Percentiles rank a stretch among this genome's conserved stretches.
These are phyloP conservation scores for Fusarium nisikadoi DNA, from an alignment of 2,329 filamentous ascomycete species.

Conservation along the genomic window DNA sequence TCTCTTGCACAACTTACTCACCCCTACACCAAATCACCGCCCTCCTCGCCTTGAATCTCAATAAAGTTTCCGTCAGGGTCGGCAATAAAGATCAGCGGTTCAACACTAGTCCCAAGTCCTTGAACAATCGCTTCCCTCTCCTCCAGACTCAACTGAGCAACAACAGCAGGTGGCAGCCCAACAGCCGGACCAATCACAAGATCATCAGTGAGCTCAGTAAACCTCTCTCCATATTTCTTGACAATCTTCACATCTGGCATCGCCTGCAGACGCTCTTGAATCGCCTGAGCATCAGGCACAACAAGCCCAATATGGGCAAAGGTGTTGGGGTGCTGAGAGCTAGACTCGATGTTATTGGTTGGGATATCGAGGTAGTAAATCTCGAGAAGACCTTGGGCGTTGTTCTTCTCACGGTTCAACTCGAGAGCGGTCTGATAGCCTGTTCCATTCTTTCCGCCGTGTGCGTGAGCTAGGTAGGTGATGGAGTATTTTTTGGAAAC, in stretches of 20 bases:
- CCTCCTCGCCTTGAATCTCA: constrained; percentile 7
- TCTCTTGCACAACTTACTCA: neutral
- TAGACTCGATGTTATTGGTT: neutral
- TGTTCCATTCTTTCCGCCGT: neutral
- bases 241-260: neutral
- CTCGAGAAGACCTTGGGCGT: constrained; percentile 4
- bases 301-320: constrained; percentile 7
- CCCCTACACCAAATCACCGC: neutral
- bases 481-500: neutral
- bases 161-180: neutral
- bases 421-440: neutral
- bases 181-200: neutral
- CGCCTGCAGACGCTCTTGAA: neutral
- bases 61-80: constrained; percentile 18
- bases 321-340: neutral
- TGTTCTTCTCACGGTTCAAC: constrained; percentile 10
- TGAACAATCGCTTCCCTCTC: neutral
- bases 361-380: neutral
- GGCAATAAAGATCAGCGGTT: neutral
- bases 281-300: neutral
- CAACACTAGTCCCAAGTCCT: neutral
- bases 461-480: constrained; percentile 3
- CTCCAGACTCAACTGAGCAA: neutral
- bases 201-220: neutral
- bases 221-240: neutral